These are phyloP conservation scores for Blastobotrys ciferrii DNA, from an alignment of 1,139 yeast species.

Conservation along the genomic window DNA sequence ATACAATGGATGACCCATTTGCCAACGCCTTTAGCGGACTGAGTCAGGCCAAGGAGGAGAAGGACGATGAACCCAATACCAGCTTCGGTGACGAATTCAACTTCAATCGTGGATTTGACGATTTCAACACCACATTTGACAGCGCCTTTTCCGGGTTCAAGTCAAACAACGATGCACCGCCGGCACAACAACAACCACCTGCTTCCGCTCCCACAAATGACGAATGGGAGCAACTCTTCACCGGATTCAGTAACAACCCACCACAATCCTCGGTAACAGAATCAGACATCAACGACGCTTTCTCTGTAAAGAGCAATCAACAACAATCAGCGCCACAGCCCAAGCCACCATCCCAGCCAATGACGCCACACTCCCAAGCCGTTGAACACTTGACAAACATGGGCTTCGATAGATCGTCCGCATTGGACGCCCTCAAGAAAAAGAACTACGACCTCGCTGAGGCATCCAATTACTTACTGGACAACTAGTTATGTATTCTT, in stretches of 20 bases:
- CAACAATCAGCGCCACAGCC: conserved; percentile 18
- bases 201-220: conserved; percentile 39
- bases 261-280: conserved; percentile 23
- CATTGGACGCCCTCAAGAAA: conserved; percentile 63
- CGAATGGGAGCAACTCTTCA: conserved; percentile 94
- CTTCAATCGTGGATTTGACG: conserved; percentile 43
- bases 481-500: conserved; percentile 30
- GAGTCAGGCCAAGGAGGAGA: conserved; percentile 29
- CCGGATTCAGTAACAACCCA: conserved; percentile 73
- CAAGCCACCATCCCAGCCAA: conserved; percentile 19
- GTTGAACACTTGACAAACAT: conserved; percentile 79
- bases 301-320: conserved; percentile 17
- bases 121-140: conserved; percentile 38
- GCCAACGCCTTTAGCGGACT: conserved; percentile 30
- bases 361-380: conserved; percentile 34
- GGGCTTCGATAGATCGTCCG: conserved; percentile 76
- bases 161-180: conserved; percentile 10
- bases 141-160: conserved; percentile 20
- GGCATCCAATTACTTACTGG: conserved; percentile 81
- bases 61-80: conserved; percentile 15
- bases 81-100: conserved; percentile 17
- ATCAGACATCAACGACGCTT: conserved; percentile 29
- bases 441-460: conserved; percentile 75
- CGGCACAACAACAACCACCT: conserved; percentile 10
- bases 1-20: conserved; percentile 24